Evolutionary conservation across 768 basidiomycete genomes (phyloP), one percentile per base, ranked within the genome.

Genomic region (Amanita brunnescens): DNA sequence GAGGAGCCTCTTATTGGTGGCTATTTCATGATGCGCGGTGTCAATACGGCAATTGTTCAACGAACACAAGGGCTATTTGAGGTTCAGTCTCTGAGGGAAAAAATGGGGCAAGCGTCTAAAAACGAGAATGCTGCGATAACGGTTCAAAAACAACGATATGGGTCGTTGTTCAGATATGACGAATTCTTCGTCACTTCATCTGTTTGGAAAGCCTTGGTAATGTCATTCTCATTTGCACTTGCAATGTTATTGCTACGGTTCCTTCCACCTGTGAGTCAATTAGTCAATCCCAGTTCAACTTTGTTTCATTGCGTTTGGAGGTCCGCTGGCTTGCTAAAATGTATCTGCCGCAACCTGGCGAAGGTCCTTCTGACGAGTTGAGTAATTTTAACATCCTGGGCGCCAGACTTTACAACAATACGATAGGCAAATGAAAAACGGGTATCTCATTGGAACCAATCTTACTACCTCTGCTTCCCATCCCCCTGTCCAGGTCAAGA

Each of bases 111-210:
- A 26, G 12, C 30, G 30, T 12, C 24, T 40, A 23, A 8, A 10
- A n/a, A 18, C 9, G 21, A 39, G 6, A 37, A 7, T 29, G 33
- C 34, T 26, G 46, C 12, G 24, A 40, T 48, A 9, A 54, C 62
- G 12, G n/a, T n/a, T n/a, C 57, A 64, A 50, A 60, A 59, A 39
- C 57, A 55, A 37, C 61, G 63, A 41, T 93, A 94, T 59, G 93
- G 89, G 5, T 70, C 79, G 0, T 60, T 75, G 2, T 91, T 96
- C 71, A 69, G 69, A 40, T 95, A 93, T 62, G 80, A 82, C 46
- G 91, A 94, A 64, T 85, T 86, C 52, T 16, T 77, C 56, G 68
- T 65, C 3, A 71, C 67, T 44, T 61, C 66, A 3, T 78, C 10
- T 40, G 75, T 5, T 10, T 75, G 1, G 49, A 72, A 10, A 70